A percentile compares a stretch with the other conserved stretches of the same genome.
phyloP scores from a whole-genome alignment of 2,329 filamentous ascomycete species.

The Aspergillus sp. region DNA sequence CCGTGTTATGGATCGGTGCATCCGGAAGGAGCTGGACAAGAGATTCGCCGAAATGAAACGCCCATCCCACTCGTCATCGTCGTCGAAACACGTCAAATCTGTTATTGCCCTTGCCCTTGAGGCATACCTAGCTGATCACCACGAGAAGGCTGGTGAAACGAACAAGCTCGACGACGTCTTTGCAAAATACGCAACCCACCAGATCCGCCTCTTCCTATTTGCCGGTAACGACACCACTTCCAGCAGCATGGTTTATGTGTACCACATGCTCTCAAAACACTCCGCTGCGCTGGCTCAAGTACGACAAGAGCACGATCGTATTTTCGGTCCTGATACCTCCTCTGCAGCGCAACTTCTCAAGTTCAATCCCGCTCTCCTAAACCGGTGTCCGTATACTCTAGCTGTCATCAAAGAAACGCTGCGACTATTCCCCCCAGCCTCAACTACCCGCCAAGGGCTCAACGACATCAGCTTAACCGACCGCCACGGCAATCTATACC shows the following conservation, averaged over 20 bases:
- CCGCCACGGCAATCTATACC: background rate
- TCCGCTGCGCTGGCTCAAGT: background rate
- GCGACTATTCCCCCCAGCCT: constrained; percentile 6
- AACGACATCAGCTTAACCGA: background rate
- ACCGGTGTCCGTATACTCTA: constrained; percentile 7
- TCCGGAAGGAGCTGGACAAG: background rate
- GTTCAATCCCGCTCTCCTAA: constrained; percentile 2
- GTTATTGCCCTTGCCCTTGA: background rate
- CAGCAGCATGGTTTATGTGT: constrained; percentile 2
- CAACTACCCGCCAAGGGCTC: background rate
- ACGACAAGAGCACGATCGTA: constrained; percentile 11
- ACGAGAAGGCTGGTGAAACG: background rate
- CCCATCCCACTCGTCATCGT: background rate
- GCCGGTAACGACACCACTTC: constrained; percentile 3
- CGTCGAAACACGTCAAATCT: background rate
- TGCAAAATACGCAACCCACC: background rate
- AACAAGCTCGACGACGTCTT: background rate
- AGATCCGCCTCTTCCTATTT: background rate
- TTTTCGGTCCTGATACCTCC: constrained; percentile 2
- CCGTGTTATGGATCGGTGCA: background rate
- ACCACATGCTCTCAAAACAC: constrained; percentile 8
- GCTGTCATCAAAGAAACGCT: constrained; percentile 16
- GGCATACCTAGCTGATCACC: background rate
- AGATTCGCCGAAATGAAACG: background rate
- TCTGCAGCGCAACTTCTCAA: background rate